Base-by-base conservation (phyloP, 441 rosid species). In the Populus hybrid region DNA sequence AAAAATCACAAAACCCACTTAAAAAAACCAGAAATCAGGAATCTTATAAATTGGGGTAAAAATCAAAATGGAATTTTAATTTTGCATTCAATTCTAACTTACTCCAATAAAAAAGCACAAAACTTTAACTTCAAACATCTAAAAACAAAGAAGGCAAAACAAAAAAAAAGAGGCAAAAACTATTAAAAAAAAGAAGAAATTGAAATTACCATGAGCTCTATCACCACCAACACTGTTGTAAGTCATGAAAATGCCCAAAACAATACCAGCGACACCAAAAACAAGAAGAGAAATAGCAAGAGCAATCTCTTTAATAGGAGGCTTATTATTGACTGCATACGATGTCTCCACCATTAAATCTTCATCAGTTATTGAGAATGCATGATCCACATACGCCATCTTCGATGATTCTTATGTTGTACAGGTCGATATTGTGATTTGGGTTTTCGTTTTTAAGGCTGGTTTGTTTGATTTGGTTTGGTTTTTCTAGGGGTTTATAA, bases 371-470 rank as follows among this genome's bases (percentile, higher is more conserved):
- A 94, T 94, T 61, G 99, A 95, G 89, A 95, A 95, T 33, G 98
- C 98, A 69, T 94, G 98, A 81, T 95, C 99, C 16, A 94, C 98
- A 84, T 95, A 95, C 72, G 99, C 98, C 99, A 95, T 95, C 78
- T 64, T 2, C 16, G 31, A 31, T 56, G 63, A n/a, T 56, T 56
- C 63, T 20, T 56, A 6, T 20, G 63, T 56, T 56, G 21, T 56
- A 20, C 23, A 56, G 63, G n/a, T 56, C 23, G 21, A 56, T 56
- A 21, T 56, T 56, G 23, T 20, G 63, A 56, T 20, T 6, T 56
- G 63, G 63, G 63, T 56, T 20, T 56, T 56, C 2, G 2, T 20
- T 56, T 56, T 56, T 6, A 56, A 56, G 63, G 23, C n/a, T 56
- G 20, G 63, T 2, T 56, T 36, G 53, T 1, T 56, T 56, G 63